Evolutionary conservation across 345 rosid species (phyloP).

Genomic region (Lepidium didymum): DNA sequence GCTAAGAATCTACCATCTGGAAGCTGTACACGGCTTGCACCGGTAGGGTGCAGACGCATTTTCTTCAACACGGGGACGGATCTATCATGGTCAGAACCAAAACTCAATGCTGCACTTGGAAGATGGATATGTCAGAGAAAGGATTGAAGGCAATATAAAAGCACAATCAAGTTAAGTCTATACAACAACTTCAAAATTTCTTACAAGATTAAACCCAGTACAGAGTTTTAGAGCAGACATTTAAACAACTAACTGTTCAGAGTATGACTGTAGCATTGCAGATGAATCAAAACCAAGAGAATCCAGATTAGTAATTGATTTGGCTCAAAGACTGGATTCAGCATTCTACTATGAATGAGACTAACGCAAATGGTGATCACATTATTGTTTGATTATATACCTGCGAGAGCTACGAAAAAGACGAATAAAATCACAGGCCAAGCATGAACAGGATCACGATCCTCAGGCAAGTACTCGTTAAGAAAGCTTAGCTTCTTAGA

Average conservation of each 20-base stretch:
- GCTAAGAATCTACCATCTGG: conserved; percentile 88
- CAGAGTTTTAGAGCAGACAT: not conserved
- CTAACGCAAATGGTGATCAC: not conserved
- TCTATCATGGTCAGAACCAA: conserved; percentile 33
- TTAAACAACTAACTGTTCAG: not conserved
- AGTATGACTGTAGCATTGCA: not conserved
- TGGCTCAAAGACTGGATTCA: not conserved
- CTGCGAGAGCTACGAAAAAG: conserved; percentile 65
- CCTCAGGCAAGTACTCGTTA: conserved; percentile 92
- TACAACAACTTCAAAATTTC: not conserved
- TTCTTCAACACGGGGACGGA: conserved; percentile 39
- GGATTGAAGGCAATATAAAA: not conserved
- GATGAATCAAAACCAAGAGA: not conserved
- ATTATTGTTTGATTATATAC: conserved; percentile 24
- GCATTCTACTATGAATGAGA: not conserved
- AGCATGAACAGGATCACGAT: conserved; percentile 81
- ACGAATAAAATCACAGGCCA: conserved; percentile 82
- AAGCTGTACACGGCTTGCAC: conserved; percentile 55
- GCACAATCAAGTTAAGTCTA: not conserved
- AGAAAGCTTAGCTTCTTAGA: conserved; percentile 58
- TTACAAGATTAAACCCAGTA: not conserved
- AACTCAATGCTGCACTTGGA: conserved; percentile 52
- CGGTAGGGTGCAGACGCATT: conserved; percentile 58
- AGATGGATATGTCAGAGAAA: not conserved
- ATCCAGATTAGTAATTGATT: not conserved